Conservation (phyloP, 2,329 filamentous ascomycete genomes). For the Ophiostoma perfectum region DNA sequence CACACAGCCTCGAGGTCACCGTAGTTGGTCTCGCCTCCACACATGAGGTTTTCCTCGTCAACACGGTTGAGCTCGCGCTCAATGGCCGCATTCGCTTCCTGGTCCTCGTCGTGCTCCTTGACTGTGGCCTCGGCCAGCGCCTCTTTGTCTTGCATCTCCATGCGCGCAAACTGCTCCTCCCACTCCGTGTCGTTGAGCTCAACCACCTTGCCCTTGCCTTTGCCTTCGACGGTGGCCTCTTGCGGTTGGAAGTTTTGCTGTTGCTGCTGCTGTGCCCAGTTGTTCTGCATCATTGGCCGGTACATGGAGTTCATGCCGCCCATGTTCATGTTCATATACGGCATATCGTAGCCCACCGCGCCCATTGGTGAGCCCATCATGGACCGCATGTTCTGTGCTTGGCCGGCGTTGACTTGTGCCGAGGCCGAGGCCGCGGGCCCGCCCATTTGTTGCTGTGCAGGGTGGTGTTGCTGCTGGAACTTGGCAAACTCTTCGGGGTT, state of each 20-base stretch:
- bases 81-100: slow-evolving; percentile 57
- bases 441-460: slow-evolving; percentile 20
- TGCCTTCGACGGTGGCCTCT: slow-evolving; percentile 40
- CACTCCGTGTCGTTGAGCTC: slow-evolving; percentile 91
- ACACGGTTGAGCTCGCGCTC: slow-evolving; percentile 84
- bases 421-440: slow-evolving; percentile 46
- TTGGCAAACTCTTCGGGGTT: slow-evolving; percentile 78
- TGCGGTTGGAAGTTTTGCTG: slow-evolving; percentile 35
- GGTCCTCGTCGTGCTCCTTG: slow-evolving; percentile 84
- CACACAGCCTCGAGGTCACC: slow-evolving; percentile 88
- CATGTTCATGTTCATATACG: slow-evolving; percentile 37
- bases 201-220: slow-evolving; percentile 77
- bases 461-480: slow-evolving; percentile 65
- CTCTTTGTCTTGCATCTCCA: slow-evolving; percentile 62
- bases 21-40: slow-evolving; percentile 64
- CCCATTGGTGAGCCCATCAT: slow-evolving; percentile 49
- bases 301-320: slow-evolving; percentile 43
- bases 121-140: slow-evolving; percentile 54
- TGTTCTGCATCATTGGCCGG: slow-evolving; percentile 40
- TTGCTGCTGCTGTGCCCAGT: slow-evolving; percentile 42
- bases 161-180: slow-evolving; percentile 92
- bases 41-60: slow-evolving; percentile 54
- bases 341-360: slow-evolving; percentile 38
- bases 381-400: slow-evolving; percentile 36
- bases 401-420: slow-evolving; percentile 43